Evolutionary conservation across 73 alveolate genomes (phyloP).

Genomic region (Paramecium biaurelia): DNA sequence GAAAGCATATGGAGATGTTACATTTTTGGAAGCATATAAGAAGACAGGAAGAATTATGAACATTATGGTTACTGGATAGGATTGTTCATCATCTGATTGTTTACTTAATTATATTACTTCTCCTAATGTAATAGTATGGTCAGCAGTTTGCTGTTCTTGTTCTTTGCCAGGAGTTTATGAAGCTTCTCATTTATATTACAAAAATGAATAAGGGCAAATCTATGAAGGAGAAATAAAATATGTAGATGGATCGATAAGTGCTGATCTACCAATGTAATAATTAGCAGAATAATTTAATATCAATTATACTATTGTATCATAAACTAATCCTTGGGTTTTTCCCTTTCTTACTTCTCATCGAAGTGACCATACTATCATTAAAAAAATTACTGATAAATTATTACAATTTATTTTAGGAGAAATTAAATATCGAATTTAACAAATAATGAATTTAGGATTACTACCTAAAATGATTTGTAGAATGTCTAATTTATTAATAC

Average conservation of each 20-base stretch:
- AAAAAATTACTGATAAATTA: not conserved
- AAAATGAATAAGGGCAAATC: constrained; percentile 63
- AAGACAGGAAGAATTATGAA: constrained; percentile 69
- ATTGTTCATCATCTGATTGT: constrained; percentile 62
- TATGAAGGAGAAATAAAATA: constrained; percentile 59
- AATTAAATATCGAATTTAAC: constrained; percentile 34
- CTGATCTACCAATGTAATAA: constrained; percentile 78
- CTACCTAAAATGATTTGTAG: constrained; percentile 54
- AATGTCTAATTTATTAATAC: constrained; percentile 41
- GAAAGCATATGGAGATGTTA: constrained; percentile 64
- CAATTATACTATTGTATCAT: constrained; percentile 71
- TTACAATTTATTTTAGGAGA: constrained; percentile 62
- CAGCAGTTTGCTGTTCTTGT: constrained; percentile 75
- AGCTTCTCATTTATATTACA: constrained; percentile 73
- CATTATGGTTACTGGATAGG: constrained; percentile 74
- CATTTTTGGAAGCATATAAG: constrained; percentile 84
- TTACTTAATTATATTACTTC: constrained; percentile 78
- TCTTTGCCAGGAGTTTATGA: constrained; percentile 75
- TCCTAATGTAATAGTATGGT: constrained; percentile 78
- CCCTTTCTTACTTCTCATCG: constrained; percentile 45
- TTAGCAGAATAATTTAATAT: constrained; percentile 75
- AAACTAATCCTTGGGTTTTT: constrained; percentile 76
- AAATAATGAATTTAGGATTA: constrained; percentile 42
- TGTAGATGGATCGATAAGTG: constrained; percentile 78
- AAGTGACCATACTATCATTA: not conserved